phyloP scores from a whole-genome alignment of 768 basidiomycete genomes.

The Lanmaoa pseudosensibilis region DNA sequence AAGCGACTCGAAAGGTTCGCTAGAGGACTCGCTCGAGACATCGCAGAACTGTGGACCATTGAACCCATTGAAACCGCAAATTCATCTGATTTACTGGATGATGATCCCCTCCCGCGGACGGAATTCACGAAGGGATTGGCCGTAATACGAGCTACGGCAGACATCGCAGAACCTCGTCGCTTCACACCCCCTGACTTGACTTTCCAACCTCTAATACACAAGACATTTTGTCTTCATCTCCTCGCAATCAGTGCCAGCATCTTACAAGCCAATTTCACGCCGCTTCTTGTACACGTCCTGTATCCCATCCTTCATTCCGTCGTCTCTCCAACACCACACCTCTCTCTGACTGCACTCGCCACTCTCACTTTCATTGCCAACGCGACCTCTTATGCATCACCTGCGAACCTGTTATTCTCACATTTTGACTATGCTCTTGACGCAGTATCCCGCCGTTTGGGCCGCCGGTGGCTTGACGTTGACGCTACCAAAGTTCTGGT shows the following conservation, averaged over 20 bases:
- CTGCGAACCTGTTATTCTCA: constrained; percentile 83
- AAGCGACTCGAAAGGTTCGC: constrained; percentile 64
- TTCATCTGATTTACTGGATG: constrained; percentile 11
- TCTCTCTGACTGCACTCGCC: constrained; percentile 75
- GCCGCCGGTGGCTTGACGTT: constrained; percentile 77
- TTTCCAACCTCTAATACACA: constrained; percentile 67
- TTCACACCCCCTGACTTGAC: constrained; percentile 28
- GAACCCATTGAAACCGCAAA: constrained; percentile 34
- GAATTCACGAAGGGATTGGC: constrained; percentile 69
- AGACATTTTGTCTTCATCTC: constrained; percentile 67
- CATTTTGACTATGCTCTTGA: constrained; percentile 98
- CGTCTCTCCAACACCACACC: constrained; percentile 64
- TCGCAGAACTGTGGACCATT: constrained; percentile 73
- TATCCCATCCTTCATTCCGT: constrained; percentile 88
- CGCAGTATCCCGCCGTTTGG: constrained; percentile 80
- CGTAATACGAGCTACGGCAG: constrained; percentile 58
- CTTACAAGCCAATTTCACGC: constrained; percentile 67
- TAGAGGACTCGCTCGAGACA: constrained; percentile 57
- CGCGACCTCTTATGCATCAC: constrained; percentile 84
- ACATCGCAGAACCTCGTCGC: constrained; percentile 40
- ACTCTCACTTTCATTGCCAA: constrained; percentile 69
- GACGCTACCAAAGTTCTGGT: constrained; percentile 88
- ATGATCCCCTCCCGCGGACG: constrained; percentile 45
- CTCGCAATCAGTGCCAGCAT: constrained; percentile 72
- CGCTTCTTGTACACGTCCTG: constrained; percentile 72